Percentiles rank a stretch among this genome's conserved stretches.
These are phyloP conservation scores for Casuarina cunninghamiana DNA, from an alignment of 306 rosid species.

Conservation along the genomic window DNA sequence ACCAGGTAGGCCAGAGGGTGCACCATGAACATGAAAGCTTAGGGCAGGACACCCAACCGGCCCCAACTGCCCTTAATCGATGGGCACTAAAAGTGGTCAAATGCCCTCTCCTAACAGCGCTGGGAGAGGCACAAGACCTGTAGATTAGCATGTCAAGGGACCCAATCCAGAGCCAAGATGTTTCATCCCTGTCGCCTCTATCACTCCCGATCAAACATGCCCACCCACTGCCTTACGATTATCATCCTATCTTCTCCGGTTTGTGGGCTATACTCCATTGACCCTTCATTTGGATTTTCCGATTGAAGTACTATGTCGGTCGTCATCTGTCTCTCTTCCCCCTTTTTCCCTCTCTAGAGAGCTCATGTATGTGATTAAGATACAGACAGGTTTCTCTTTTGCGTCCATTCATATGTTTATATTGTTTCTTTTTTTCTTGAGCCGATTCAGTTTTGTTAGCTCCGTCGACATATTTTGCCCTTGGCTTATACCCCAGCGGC, in stretches of 20 bases:
- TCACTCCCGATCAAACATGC: conserved; percentile 25
- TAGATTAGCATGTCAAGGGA: conserved; percentile 11
- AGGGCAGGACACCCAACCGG: neutral
- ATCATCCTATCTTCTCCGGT: conserved; percentile 34
- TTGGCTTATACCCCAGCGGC: no score
- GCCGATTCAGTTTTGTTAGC: neutral
- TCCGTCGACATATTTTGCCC: no score
- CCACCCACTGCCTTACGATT: conserved; percentile 40
- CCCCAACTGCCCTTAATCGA: conserved; percentile 4
- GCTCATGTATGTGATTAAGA: conserved; percentile 1
- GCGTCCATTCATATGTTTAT: neutral
- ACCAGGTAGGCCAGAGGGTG: conserved; percentile 18
- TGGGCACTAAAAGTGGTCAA: conserved; percentile 15
- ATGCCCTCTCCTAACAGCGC: neutral
- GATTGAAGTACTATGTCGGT: conserved; percentile 16
- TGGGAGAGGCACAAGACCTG: neutral
- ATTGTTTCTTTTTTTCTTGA: neutral
- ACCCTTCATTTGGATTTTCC: conserved; percentile 51
- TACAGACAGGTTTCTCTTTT: conserved; percentile 24
- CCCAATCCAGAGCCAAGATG: conserved; percentile 41
- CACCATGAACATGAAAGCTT: conserved; percentile 9
- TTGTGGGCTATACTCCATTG: conserved; percentile 31
- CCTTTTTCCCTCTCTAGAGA: conserved; percentile 2
- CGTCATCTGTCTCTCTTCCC: conserved; percentile 22
- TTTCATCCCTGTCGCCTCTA: conserved; percentile 42